Percentiles rank a stretch among this genome's conserved stretches.
Evolutionary conservation across 768 basidiomycete genomes (phyloP).

Genomic region (Pleurotus pulmonarius): DNA sequence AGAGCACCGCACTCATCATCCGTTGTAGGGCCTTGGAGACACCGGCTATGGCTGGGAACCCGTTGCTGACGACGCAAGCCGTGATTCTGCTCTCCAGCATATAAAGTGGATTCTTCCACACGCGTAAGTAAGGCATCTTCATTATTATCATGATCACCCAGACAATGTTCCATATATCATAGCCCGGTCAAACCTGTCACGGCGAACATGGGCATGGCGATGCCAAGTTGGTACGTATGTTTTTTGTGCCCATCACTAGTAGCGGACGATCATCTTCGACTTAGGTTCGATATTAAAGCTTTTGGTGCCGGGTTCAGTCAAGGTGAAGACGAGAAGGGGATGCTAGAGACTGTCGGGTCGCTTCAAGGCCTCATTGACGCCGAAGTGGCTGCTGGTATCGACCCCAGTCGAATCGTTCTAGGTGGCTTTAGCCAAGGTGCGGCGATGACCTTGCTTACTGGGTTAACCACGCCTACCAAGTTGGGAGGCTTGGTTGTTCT

Average conservation of each 20-base stretch:
- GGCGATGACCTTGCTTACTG: constrained; percentile 39
- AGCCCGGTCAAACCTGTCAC: constrained; percentile 63
- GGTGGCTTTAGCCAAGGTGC: constrained; percentile 50
- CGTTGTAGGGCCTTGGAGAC: constrained; percentile 67
- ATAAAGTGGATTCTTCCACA: constrained; percentile 91
- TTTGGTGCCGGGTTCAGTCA: constrained; percentile 4
- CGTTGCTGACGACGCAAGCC: constrained; percentile 63
- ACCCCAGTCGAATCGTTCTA: constrained; percentile 37
- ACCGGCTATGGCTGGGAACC: constrained; percentile 74
- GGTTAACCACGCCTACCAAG: constrained; percentile 30
- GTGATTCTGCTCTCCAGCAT: constrained; percentile 53
- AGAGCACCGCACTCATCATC: neutral
- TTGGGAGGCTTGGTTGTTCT: constrained; percentile 37
- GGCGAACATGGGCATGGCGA: constrained; percentile 66
- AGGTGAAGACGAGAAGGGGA: constrained; percentile 33
- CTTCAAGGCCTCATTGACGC: constrained; percentile 36
- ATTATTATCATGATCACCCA: too few species aligned
- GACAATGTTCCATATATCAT: constrained; percentile 9
- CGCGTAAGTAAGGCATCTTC: constrained; percentile 45
- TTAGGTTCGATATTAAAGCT: constrained; percentile 1
- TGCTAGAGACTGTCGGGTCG: constrained; percentile 29
- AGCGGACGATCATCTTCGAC: neutral
- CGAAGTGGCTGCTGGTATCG: constrained; percentile 38
- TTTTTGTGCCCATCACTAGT: neutral
- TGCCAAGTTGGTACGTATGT: constrained; percentile 67